These are phyloP conservation scores for Scenedesmus sp. DNA, from an alignment of 163 green algal genomes.

Conservation along the genomic window DNA sequence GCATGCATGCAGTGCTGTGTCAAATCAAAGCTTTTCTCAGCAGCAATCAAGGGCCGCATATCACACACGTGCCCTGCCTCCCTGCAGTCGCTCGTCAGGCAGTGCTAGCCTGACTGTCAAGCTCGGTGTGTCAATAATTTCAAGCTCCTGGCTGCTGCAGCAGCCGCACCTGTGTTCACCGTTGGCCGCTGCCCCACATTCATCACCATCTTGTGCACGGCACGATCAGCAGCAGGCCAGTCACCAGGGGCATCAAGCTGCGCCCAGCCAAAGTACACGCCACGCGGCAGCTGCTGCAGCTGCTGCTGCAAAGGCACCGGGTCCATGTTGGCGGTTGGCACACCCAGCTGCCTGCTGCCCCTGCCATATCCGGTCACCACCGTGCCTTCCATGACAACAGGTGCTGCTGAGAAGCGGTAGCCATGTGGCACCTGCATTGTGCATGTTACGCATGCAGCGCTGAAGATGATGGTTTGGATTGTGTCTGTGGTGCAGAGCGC, in stretches of 20 bases:
- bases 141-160: not conserved
- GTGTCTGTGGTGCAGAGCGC: not conserved
- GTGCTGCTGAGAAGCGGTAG: conserved; percentile 77
- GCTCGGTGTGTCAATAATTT: too few species aligned
- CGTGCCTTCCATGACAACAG: conserved; percentile 77
- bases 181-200: conserved; percentile 91
- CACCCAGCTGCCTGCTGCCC: conserved; percentile 91
- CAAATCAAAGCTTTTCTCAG: too few species aligned
- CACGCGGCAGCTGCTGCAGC: conserved; percentile 70
- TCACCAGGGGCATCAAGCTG: conserved; percentile 63
- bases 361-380: conserved; percentile 92
- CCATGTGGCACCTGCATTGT: conserved; percentile 76
- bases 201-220: conserved; percentile 89
- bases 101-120: too few species aligned
- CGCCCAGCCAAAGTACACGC: conserved; percentile 94
- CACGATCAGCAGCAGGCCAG: conserved; percentile 60
- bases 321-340: conserved; percentile 93
- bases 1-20: too few species aligned
- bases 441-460: not conserved
- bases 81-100: too few species aligned
- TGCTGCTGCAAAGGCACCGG: conserved; percentile 67
- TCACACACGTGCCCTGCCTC: too few species aligned
- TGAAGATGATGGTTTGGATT: too few species aligned
- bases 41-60: too few species aligned
- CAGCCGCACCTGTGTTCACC: conserved; percentile 65